These are phyloP conservation scores for Coniochaeta prunicola DNA, from an alignment of 2,329 filamentous ascomycete genomes.

Conservation along the genomic window DNA sequence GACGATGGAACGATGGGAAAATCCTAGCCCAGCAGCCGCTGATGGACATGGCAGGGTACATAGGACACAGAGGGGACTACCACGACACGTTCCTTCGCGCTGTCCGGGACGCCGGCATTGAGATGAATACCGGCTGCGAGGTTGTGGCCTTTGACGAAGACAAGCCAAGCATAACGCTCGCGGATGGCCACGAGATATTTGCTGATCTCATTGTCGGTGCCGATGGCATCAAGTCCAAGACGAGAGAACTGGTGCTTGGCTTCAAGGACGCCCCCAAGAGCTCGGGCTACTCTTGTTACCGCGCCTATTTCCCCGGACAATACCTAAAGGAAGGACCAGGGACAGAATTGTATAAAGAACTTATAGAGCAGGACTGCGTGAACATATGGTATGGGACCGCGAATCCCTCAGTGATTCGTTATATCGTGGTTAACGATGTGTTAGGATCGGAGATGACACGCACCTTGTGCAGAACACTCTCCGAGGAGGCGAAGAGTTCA, in stretches of 20 bases:
- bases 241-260: constrained; percentile 42
- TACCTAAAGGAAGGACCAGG: constrained; percentile 22
- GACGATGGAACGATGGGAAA: constrained; percentile 38
- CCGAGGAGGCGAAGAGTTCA: constrained; percentile 33
- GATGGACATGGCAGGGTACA: constrained; percentile 43
- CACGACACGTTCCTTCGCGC: constrained; percentile 32
- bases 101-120: constrained; percentile 29
- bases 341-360: constrained; percentile 28
- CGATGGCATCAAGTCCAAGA: constrained; percentile 44
- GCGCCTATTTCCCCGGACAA: constrained; percentile 34
- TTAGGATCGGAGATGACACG: constrained; percentile 29
- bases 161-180: constrained; percentile 23
- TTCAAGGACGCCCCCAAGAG: constrained; percentile 44
- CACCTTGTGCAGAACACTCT: constrained; percentile 37
- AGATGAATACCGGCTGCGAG: constrained; percentile 30
- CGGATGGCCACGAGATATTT: constrained; percentile 25
- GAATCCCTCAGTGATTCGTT: background rate
- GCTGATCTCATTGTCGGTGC: constrained; percentile 44
- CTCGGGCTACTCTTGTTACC: constrained; percentile 45
- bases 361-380: constrained; percentile 33
- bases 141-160: constrained; percentile 29
- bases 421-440: constrained; percentile 4
- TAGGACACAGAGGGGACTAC: constrained; percentile 36
- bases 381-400: constrained; percentile 28
- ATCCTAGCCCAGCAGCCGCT: constrained; percentile 37